Percentiles rank a stretch among this genome's conserved stretches.
phyloP scores from a whole-genome alignment of 2,329 filamentous ascomycete species.

The Cladosporium sp. region DNA sequence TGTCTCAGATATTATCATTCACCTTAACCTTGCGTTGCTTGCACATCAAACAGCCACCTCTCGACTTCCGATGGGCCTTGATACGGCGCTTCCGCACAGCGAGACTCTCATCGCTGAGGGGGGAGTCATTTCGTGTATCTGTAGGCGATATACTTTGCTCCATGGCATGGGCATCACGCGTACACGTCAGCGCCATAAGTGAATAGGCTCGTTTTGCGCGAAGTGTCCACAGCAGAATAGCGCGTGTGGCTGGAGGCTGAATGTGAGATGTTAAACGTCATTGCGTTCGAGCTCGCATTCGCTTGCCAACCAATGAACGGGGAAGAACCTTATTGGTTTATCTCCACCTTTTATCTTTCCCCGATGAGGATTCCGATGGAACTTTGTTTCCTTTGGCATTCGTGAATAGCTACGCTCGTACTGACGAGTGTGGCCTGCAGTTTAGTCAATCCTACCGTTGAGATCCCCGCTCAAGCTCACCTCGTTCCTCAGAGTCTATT shows the following conservation, averaged over 20 bases:
- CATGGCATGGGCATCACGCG: neutral
- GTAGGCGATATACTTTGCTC: neutral
- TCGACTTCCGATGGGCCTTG: slow-evolving; percentile 8
- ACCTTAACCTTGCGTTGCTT: slow-evolving; percentile 15
- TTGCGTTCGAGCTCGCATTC: slow-evolving; percentile 73
- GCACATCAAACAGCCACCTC: slow-evolving; percentile 13
- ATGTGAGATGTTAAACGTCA: slow-evolving; percentile 66
- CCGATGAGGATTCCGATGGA: neutral
- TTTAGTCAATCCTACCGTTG: no score
- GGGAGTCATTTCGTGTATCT: neutral
- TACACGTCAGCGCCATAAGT: no score
- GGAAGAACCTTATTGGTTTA: neutral
- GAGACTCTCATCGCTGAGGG: slow-evolving; percentile 3
- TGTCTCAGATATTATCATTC: neutral
- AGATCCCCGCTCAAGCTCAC: no score
- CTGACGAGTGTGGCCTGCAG: no score
- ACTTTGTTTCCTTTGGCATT: neutral
- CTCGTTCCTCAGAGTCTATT: no score
- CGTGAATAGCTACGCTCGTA: no score
- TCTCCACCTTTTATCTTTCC: neutral
- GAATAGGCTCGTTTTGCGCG: neutral
- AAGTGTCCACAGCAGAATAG: neutral
- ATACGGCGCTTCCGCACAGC: slow-evolving; percentile 3
- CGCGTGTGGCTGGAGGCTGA: neutral
- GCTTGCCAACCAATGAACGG: neutral